A percentile compares a stretch with the other conserved stretches of the same genome.
These are phyloP conservation scores for Cordyceps cateniannulata DNA, from an alignment of 2,329 filamentous ascomycete genomes.

Conservation along the genomic window DNA sequence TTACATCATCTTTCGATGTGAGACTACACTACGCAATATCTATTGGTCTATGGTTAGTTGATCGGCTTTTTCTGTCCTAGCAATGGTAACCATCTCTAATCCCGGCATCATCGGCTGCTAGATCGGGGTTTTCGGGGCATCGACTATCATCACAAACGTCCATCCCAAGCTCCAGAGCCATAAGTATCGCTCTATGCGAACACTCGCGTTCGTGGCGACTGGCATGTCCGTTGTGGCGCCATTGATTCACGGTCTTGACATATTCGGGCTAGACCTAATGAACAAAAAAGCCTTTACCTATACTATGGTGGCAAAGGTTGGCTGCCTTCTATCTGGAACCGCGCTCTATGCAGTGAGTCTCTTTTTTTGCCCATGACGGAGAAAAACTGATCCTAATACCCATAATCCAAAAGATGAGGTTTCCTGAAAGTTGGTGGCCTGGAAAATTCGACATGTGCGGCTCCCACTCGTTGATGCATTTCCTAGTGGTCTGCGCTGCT, in stretches of 20 bases:
- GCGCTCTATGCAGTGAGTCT: slow-evolving; percentile 32
- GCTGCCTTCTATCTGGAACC: slow-evolving; percentile 30
- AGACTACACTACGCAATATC: slow-evolving; percentile 19
- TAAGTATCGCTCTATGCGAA: slow-evolving; percentile 26
- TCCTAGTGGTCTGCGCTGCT: slow-evolving; percentile 7
- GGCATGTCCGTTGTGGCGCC: slow-evolving; percentile 30
- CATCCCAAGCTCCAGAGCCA: slow-evolving; percentile 27
- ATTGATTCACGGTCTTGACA: slow-evolving; percentile 29
- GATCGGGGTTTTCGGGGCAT: slow-evolving; percentile 16
- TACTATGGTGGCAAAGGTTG: slow-evolving; percentile 23
- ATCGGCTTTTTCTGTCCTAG: slow-evolving; percentile 13
- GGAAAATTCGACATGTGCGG: slow-evolving; percentile 9
- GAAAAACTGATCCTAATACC: slow-evolving; percentile 15
- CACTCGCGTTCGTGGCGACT: slow-evolving; percentile 28
- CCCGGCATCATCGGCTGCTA: slow-evolving; percentile 9
- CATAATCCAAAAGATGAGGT: slow-evolving; percentile 8
- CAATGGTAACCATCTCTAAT: slow-evolving; percentile 11
- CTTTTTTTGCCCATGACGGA: slow-evolving; percentile 3
- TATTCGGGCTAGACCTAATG: slow-evolving; percentile 29
- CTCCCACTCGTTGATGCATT: slow-evolving; percentile 7
- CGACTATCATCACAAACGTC: slow-evolving; percentile 29
- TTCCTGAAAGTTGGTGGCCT: slow-evolving; percentile 8
- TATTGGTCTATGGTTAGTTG: slow-evolving; percentile 24
- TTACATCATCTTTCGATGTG: slow-evolving; percentile 24
- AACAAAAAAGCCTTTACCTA: slow-evolving; percentile 17